Evolutionary conservation across 495 filamentous ascomycete species (phyloP).

Genomic region (Saxophila tyrrhenica): DNA sequence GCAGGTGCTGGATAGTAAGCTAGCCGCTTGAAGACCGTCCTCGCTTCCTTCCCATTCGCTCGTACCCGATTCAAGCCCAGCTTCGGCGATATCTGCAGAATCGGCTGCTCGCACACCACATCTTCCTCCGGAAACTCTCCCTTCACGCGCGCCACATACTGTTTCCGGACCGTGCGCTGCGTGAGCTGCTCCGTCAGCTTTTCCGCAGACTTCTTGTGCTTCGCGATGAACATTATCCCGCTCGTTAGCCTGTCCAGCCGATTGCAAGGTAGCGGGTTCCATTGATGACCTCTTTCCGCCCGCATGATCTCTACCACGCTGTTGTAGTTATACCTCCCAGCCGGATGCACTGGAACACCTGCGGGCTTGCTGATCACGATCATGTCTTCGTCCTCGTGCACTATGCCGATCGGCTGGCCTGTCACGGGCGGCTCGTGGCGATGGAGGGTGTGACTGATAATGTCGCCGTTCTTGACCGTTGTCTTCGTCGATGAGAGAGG

Average conservation of each 20-base stretch:
- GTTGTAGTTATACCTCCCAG: constrained; percentile 91
- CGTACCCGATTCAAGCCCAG: constrained; percentile 86
- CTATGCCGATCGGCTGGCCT: constrained; percentile 61
- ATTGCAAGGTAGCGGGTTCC: constrained; percentile 75
- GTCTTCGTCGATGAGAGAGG: constrained; percentile 41
- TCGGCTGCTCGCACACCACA: constrained; percentile 81
- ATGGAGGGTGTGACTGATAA: constrained; percentile 87
- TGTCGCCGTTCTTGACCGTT: constrained; percentile 64
- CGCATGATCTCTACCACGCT: constrained; percentile 87
- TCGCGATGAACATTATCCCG: constrained; percentile 95
- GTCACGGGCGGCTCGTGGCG: constrained; percentile 92
- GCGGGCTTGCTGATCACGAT: constrained; percentile 95
- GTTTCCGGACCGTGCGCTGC: constrained; percentile 71
- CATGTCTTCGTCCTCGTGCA: constrained; percentile 83
- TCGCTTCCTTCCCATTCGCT: constrained; percentile 80
- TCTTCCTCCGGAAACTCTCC: constrained; percentile 73
- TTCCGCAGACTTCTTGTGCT: constrained; percentile 68
- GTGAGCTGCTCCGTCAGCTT: constrained; percentile 58
- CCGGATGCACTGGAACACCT: constrained; percentile 87
- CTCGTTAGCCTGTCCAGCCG: constrained; percentile 88
- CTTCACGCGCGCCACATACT: constrained; percentile 85
- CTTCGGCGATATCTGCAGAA: constrained; percentile 88
- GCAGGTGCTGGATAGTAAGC: constrained; percentile 62
- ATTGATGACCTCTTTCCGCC: constrained; percentile 56
- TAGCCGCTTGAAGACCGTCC: constrained; percentile 78